Evolutionary conservation across 495 filamentous ascomycete species (phyloP), one percentile per base, ranked within the genome.

Genomic region (Penicillium cosmopolitanum): DNA sequence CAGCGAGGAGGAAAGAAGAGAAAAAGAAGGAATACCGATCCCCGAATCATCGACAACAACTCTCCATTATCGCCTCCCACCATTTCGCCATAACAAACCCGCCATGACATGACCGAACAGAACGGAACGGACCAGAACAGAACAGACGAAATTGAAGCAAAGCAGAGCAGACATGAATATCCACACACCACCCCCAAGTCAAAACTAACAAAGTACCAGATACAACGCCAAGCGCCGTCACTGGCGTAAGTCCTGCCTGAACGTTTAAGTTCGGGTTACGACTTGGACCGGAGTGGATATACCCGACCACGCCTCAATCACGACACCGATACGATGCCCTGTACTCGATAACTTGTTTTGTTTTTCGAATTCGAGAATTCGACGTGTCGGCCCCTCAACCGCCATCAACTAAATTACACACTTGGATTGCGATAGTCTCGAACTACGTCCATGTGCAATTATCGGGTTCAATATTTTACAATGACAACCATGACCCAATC

Each of bases 141-240:
- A 15, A 34, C 38, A 23, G 18, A 15, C 35, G 23, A 54, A 58
- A 23, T 50, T 25, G 19, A 40, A 58, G 34, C 35, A 43, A 47
- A 55, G 15, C 36, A 5, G 12, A 44, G n/a, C 0, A n/a, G n/a
- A n/a, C 42, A 16, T 18, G 8, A 44, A 19, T 6, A 9, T 44
- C 42, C 3, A 3, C 8, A 7, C 13, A 15, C 1, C 13, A 19
- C 7, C 42, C 13, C n/a, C n/a, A n/a, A 64, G 50, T 67, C 73
- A 58, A 72, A 62, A 53, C 48, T 38, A 15, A 21, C 46, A 16
- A 18, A 42, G 23, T 25, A 11, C 67, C 73, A 98, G 95, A 83
- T 98, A 98, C 87, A 98, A 98, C 85, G 95, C 95, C 68, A 98
- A 98, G 89, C 86, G 95, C 75, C 89, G 95, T 78, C 95, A 98